Conservation (phyloP, 2,329 filamentous ascomycete species). For the Fusarium robinianum region DNA sequence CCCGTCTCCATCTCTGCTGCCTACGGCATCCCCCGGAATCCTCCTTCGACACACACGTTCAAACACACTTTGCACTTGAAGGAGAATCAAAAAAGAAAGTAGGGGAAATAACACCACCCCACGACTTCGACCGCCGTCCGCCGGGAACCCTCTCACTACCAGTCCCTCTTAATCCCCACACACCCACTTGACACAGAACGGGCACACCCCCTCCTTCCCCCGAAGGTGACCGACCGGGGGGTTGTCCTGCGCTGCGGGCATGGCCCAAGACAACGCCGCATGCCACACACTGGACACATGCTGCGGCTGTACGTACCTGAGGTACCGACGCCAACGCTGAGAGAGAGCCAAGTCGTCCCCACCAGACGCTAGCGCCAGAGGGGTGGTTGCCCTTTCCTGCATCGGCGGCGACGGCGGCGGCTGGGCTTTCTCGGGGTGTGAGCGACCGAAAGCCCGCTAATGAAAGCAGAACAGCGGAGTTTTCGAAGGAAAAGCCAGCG, state of each 20-base stretch:
- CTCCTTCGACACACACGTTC: background rate
- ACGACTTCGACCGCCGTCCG: background rate
- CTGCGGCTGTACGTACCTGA: conserved; percentile 38
- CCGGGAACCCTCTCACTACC: background rate
- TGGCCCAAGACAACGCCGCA: conserved; percentile 20
- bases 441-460: no score
- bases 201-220: conserved; percentile 7
- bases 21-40: conserved; percentile 7
- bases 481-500: no score
- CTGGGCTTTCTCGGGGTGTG: conserved; percentile 5
- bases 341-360: conserved; percentile 1
- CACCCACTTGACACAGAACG: conserved; percentile 5
- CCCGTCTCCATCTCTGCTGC: background rate
- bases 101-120: conserved; percentile 5
- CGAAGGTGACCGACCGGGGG: no score
- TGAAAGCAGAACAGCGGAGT: no score
- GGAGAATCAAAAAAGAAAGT: conserved; percentile 1
- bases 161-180: conserved; percentile 4
- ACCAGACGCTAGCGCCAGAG: conserved; percentile 9
- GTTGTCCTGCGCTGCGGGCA: conserved; percentile 18
- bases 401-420: conserved; percentile 1
- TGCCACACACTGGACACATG: conserved; percentile 16
- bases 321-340: conserved; percentile 26
- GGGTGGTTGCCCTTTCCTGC: background rate
- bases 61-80: no score